Evolutionary conservation across 2,329 filamentous ascomycete genomes (phyloP), one percentile per base, ranked within the genome.

Genomic region (Phaeosphaeriaceae sp.): DNA sequence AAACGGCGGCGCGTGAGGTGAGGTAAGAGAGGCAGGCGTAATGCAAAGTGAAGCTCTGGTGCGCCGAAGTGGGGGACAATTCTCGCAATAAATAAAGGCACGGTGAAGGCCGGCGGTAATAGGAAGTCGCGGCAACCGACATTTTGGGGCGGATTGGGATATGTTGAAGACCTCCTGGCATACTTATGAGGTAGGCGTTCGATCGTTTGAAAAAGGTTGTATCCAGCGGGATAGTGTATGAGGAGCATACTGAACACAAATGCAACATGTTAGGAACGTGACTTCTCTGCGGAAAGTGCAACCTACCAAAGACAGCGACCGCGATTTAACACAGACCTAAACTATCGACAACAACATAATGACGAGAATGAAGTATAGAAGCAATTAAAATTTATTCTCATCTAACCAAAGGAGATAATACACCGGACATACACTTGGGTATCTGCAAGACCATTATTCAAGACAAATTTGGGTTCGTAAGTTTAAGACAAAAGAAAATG

Each of bases 351-450:
- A 27, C 9, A 5, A 27, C 25, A 27, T 9, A 9, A 27, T 9
- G 9, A 27, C 5, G 25, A 36, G 41, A 7, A 15, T 3, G 41
- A 21, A 15, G 3, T 2, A 15, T 7, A 11, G 41, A 44, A 47
- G 15, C 9, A 36, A 33, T n/a, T 33, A 20, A 10, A 11, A 40
- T 33, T 31, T 50, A 40, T 21, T 22, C 24, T 50, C 25, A 48
- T 36, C 31, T 50, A 22, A 40, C 22, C 11, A 25, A 42, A 21
- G 13, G 51, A 52, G 42, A 31, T 42, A 48, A 7, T 53, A 54
- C 52, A 47, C 42, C 15, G 42, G 40, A 51, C 47, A 21, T 50
- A 55, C 27, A 53, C 22, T 41, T 50, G 60, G 60, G 57, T 65
- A 63, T 65, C 55, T 48, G 46, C 25, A 54, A 48, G 44, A 24